A percentile compares a stretch with the other conserved stretches of the same genome.
These are phyloP conservation scores for Cyanophora paradoxa DNA, from an alignment of 78 protist genomes.

Conservation along the genomic window DNA sequence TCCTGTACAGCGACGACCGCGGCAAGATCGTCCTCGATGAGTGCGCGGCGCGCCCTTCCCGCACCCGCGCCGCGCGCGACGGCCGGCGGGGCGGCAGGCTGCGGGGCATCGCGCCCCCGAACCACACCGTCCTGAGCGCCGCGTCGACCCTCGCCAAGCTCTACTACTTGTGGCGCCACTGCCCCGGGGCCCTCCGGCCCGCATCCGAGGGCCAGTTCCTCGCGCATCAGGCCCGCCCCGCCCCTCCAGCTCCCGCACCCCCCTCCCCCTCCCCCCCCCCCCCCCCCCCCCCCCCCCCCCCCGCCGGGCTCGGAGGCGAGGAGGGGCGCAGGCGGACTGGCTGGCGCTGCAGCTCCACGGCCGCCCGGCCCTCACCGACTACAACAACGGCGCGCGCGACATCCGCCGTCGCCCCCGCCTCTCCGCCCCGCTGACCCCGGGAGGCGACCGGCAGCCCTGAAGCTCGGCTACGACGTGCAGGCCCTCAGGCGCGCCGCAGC, in stretches of 20 bases:
- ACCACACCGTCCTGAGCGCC: not conserved
- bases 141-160: constrained; percentile 20
- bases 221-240: not conserved
- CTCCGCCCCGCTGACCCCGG: too few relatives aligned
- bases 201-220: not conserved
- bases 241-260: not conserved
- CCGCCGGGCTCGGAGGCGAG: not conserved
- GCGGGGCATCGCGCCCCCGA: not conserved
- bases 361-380: not conserved
- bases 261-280: not conserved
- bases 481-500: constrained; percentile 3
- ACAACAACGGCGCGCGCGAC: constrained; percentile 23
- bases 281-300: not conserved
- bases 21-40: not conserved
- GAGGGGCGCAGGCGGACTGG: not conserved
- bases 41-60: not conserved
- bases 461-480: constrained; percentile 24
- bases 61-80: too few relatives aligned
- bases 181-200: not conserved
- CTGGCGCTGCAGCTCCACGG: not conserved
- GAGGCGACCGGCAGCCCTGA: too few relatives aligned
- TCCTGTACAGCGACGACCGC: not conserved
- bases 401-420: too few relatives aligned
- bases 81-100: too few relatives aligned
- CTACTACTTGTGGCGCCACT: not conserved